Percentiles rank a stretch among this genome's conserved stretches.
Evolutionary conservation across 345 rosid genomes (phyloP).

Genomic region (Toxicodendron radicans): DNA sequence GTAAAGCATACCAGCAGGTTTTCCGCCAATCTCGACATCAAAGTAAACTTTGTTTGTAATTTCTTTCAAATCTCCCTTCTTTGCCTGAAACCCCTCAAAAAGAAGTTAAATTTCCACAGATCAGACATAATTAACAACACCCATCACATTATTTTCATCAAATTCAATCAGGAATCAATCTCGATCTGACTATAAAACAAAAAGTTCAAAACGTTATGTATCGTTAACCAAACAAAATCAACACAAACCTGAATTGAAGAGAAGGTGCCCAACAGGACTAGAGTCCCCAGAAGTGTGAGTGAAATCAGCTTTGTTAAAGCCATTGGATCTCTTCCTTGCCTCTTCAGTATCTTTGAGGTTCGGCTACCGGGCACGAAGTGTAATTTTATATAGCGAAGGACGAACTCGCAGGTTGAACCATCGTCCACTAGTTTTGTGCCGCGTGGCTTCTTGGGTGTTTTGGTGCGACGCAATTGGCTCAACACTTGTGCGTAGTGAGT

Average conservation of each 20-base stretch:
- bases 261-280: conserved; percentile 47
- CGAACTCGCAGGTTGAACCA: background rate
- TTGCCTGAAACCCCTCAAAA: conserved; percentile 50
- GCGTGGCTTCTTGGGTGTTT: background rate
- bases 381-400: background rate
- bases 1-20: conserved; percentile 73
- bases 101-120: background rate
- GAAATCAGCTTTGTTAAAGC: conserved; percentile 32
- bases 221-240: background rate
- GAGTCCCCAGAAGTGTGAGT: conserved; percentile 34
- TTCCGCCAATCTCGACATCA: conserved; percentile 85
- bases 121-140: background rate
- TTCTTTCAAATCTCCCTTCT: conserved; percentile 63
- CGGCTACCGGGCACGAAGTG: background rate
- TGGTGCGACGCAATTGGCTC: background rate
- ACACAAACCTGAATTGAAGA: conserved; percentile 44
- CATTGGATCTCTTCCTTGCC: conserved; percentile 32
- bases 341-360: background rate
- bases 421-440: background rate
- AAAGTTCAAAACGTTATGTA: too few relatives aligned
- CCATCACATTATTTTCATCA: background rate
- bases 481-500: background rate
- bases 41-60: conserved; percentile 89
- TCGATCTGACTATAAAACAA: background rate
- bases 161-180: background rate